Conservation (phyloP, 768 basidiomycete species). For the Leccinum boreale region DNA sequence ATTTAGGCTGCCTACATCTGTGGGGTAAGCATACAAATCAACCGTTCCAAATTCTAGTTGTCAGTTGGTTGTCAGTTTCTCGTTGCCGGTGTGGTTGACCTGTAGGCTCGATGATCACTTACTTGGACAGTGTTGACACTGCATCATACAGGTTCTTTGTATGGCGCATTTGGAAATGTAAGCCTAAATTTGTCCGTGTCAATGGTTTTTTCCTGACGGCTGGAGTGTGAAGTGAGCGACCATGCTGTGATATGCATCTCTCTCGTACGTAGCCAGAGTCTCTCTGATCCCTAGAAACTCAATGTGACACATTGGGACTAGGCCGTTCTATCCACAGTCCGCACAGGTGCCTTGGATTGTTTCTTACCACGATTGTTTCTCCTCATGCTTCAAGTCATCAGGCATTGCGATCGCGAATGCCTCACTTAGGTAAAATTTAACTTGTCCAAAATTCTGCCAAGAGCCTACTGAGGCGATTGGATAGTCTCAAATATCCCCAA, state of each 20-base stretch:
- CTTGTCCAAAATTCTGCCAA: background rate
- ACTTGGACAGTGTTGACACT: background rate
- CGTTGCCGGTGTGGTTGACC: constrained; percentile 1
- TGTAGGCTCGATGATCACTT: background rate
- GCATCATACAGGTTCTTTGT: constrained; percentile 11
- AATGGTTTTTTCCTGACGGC: background rate
- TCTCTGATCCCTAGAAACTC: background rate
- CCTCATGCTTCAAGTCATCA: background rate
- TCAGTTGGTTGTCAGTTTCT: background rate
- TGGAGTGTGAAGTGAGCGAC: constrained; percentile 8
- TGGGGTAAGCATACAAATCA: constrained; percentile 3
- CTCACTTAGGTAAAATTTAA: background rate
- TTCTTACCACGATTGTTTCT: background rate
- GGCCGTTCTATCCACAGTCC: constrained; percentile 6
- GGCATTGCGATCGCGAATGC: background rate
- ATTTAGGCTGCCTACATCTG: constrained; percentile 5
- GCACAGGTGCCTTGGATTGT: constrained; percentile 3
- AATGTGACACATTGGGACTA: background rate
- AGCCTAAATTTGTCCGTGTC: background rate
- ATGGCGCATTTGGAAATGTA: constrained; percentile 20
- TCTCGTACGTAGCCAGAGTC: constrained; percentile 11
- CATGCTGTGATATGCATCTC: constrained; percentile 5
- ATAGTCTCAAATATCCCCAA: background rate
- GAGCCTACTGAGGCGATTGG: background rate
- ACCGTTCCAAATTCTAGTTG: background rate